Evolutionary conservation across 73 alveolate species (phyloP).

Genomic region (Durusdinium trenchii): DNA sequence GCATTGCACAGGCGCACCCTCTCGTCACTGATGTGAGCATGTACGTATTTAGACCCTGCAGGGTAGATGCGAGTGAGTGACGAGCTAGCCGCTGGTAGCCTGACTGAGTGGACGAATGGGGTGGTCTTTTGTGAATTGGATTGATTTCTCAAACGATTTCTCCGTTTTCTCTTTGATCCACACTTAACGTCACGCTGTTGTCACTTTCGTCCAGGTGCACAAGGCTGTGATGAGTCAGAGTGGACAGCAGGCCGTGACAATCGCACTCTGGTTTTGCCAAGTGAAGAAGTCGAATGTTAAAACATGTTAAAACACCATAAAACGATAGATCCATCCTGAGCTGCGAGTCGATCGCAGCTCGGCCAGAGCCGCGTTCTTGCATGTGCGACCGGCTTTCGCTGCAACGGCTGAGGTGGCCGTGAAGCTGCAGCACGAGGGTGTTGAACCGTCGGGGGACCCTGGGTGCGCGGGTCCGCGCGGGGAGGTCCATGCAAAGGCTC

Average conservation of each 20-base stretch:
- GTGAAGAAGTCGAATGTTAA: too few relatives aligned
- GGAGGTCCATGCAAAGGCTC: neutral
- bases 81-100: too few relatives aligned
- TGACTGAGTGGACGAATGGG: too few relatives aligned
- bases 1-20: conserved; percentile 74
- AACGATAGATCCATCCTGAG: too few relatives aligned
- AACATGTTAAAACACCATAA: too few relatives aligned
- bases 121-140: too few relatives aligned
- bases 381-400: neutral
- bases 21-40: too few relatives aligned
- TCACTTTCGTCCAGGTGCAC: conserved; percentile 18
- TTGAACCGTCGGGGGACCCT: conserved; percentile 49
- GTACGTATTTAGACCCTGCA: too few relatives aligned
- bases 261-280: too few relatives aligned
- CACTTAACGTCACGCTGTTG: too few relatives aligned
- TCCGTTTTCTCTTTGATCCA: neutral
- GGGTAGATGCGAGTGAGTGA: too few relatives aligned
- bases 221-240: conserved; percentile 53
- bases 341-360: too few relatives aligned
- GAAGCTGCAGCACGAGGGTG: conserved; percentile 90
- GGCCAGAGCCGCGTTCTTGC: neutral
- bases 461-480: neutral
- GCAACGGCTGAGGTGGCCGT: conserved; percentile 31
- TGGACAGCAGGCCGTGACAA: conserved; percentile 48
- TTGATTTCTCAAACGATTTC: neutral